These are phyloP conservation scores for Ogataea angusta DNA, from an alignment of 805 yeast genomes.

Conservation along the genomic window DNA sequence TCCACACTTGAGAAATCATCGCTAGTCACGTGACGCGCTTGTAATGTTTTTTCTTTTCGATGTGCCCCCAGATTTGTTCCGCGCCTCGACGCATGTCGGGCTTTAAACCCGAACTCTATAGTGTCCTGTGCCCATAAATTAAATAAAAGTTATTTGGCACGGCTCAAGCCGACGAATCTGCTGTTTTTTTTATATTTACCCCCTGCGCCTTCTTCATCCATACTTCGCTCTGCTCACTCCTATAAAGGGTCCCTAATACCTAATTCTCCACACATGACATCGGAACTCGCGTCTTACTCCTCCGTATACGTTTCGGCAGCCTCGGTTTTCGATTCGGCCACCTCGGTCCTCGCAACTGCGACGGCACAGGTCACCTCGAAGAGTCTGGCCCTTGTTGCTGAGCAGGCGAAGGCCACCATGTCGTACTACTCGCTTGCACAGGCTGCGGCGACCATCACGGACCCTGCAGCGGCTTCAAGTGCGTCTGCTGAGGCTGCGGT, in stretches of 20 bases:
- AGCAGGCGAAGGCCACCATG: constrained; percentile 28
- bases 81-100: neutral
- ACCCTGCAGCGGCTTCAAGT: constrained; percentile 10
- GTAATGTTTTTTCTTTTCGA: too few relatives aligned
- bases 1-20: neutral
- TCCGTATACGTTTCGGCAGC: constrained; percentile 14
- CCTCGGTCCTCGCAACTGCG: constrained; percentile 17
- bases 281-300: neutral
- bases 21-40: neutral
- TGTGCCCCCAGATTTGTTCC: neutral
- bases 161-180: too few relatives aligned
- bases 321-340: constrained; percentile 11
- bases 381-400: constrained; percentile 5
- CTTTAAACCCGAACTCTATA: neutral
- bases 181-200: too few relatives aligned
- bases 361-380: constrained; percentile 6
- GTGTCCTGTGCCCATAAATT: neutral
- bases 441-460: constrained; percentile 26
- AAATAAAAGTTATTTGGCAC: neutral
- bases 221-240: too few relatives aligned
- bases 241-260: too few relatives aligned
- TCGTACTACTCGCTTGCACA: constrained; percentile 26
- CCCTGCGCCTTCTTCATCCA: too few relatives aligned
- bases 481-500: constrained; percentile 18
- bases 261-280: neutral